Percentiles rank a stretch among this genome's conserved stretches.
Evolutionary conservation across 202 grass and related monocot species (phyloP).

Genomic region (Alloteropsis angusta): DNA sequence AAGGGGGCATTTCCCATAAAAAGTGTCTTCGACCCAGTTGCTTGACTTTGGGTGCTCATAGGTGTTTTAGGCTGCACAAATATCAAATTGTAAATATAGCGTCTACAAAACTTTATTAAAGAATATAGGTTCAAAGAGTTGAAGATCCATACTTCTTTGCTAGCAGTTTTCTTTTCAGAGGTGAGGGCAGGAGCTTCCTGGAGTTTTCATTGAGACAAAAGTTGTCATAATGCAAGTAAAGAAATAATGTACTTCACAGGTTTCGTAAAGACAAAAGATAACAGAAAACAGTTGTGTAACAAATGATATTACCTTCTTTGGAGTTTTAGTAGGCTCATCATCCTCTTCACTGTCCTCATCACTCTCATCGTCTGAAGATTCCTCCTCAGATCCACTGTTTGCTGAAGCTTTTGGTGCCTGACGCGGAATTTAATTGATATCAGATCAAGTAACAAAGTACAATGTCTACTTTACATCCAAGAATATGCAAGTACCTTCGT

Average conservation of each 20-base stretch:
- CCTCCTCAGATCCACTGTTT: slow-evolving; percentile 21
- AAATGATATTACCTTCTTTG: slow-evolving; percentile 36
- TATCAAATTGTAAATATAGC: background rate
- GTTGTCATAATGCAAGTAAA: background rate
- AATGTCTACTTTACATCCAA: background rate
- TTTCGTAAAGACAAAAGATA: background rate
- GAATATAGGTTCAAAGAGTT: background rate
- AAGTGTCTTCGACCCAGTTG: slow-evolving; percentile 27
- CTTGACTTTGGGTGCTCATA: slow-evolving; percentile 26
- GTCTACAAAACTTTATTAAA: background rate
- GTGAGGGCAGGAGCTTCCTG: background rate
- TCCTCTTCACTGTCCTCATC: slow-evolving; percentile 28
- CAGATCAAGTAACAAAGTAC: background rate
- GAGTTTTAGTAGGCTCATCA: slow-evolving; percentile 31
- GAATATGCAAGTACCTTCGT: slow-evolving; percentile 7
- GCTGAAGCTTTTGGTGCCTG: background rate
- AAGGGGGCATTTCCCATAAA: slow-evolving; percentile 46
- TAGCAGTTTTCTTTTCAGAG: slow-evolving; percentile 1
- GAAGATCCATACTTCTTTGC: slow-evolving; percentile 34
- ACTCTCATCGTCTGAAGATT: slow-evolving; percentile 22
- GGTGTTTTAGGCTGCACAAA: slow-evolving; percentile 53
- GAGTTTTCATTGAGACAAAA: background rate
- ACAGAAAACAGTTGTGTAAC: background rate
- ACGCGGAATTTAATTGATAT: background rate
- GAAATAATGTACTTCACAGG: background rate